phyloP scores from a whole-genome alignment of 768 basidiomycete genomes.

The Botryobasidium botryosum region DNA sequence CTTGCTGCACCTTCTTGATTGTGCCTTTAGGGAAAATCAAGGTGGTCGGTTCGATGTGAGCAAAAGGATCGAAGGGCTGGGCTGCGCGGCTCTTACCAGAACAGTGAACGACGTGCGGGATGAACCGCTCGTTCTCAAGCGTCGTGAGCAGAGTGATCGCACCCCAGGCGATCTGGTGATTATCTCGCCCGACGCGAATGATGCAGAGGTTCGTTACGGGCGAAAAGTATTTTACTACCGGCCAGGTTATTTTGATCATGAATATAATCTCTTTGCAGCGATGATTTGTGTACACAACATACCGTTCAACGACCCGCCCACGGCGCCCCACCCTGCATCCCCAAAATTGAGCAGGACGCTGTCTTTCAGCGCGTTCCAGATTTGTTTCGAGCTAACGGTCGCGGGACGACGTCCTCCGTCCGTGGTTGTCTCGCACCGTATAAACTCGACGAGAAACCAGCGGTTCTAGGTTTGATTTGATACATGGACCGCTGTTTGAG shows the following conservation, averaged over 20 bases:
- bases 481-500: background rate
- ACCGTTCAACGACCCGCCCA: constrained; percentile 40
- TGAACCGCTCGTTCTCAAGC: constrained; percentile 39
- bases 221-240: constrained; percentile 73
- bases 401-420: constrained; percentile 13
- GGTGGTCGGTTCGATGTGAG: background rate
- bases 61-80: background rate
- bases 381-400: constrained; percentile 29
- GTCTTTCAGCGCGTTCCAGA: constrained; percentile 53
- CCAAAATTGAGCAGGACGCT: constrained; percentile 61
- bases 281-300: background rate
- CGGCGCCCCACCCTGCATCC: constrained; percentile 72
- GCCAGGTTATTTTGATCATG: no score
- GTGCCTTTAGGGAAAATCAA: constrained; percentile 39
- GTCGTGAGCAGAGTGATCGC: constrained; percentile 51
- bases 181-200: constrained; percentile 69
- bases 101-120: constrained; percentile 66
- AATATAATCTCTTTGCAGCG: no score
- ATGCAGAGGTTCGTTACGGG: constrained; percentile 71
- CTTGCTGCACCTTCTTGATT: constrained; percentile 68
- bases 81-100: constrained; percentile 37
- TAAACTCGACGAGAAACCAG: constrained; percentile 77
- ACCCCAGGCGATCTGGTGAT: constrained; percentile 65
- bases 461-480: constrained; percentile 41
- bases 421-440: constrained; percentile 23